These are phyloP conservation scores for Cicer bijugum DNA, from an alignment of 306 rosid species.

Conservation along the genomic window DNA sequence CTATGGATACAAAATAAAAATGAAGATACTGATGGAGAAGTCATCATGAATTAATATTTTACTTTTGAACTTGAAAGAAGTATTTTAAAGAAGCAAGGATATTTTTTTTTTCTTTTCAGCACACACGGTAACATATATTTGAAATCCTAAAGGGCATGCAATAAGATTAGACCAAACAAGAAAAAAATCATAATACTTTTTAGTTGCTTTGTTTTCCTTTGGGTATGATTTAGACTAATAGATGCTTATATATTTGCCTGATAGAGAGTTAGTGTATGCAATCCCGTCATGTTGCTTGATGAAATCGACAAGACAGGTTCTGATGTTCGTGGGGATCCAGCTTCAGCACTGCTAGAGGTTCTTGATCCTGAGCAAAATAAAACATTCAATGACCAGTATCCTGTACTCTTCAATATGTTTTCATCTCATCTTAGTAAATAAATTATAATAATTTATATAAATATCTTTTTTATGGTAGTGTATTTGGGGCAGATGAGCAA, in stretches of 20 bases:
- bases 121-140: not conserved
- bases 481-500: no score
- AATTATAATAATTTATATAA: constrained; percentile 8
- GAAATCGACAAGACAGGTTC: constrained; percentile 98
- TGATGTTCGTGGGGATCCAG: constrained; percentile 98
- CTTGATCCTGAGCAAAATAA: constrained; percentile 97
- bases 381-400: constrained; percentile 97
- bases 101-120: not conserved
- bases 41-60: constrained; percentile 15
- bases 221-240: constrained; percentile 23
- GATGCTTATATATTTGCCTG: constrained; percentile 40
- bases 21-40: constrained; percentile 29
- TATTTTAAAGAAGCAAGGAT: constrained; percentile 10
- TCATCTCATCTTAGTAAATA: constrained; percentile 28
- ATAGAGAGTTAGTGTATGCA: constrained; percentile 81
- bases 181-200: constrained; percentile 10
- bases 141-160: constrained; percentile 9
- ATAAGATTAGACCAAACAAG: constrained; percentile 1
- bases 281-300: constrained; percentile 94
- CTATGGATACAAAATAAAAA: constrained; percentile 22
- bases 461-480: not conserved
- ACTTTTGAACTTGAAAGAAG: constrained; percentile 9
- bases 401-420: constrained; percentile 49
- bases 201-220: constrained; percentile 7
- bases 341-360: constrained; percentile 94